These are phyloP conservation scores for Hypoxylon trugodes DNA, from an alignment of 495 filamentous ascomycete genomes.

Conservation along the genomic window DNA sequence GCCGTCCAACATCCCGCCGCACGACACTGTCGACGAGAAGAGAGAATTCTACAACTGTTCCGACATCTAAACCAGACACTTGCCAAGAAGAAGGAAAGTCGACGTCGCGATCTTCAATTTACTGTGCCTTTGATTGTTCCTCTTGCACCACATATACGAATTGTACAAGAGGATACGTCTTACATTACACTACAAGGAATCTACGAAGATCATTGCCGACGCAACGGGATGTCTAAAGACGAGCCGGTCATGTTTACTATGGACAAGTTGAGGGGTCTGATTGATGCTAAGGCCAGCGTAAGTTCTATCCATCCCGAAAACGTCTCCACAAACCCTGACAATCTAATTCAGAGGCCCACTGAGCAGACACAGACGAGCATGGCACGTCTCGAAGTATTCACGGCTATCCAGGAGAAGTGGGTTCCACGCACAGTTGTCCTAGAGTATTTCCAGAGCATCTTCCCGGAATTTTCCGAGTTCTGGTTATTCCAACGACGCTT, in stretches of 20 bases:
- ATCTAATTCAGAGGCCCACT: conserved; percentile 59
- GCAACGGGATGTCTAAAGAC: conserved; percentile 86
- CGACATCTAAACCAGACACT: conserved; percentile 93
- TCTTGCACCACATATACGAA: conserved; percentile 87
- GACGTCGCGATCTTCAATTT: conserved; percentile 93
- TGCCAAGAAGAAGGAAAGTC: conserved; percentile 89
- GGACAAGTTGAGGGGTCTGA: conserved; percentile 82
- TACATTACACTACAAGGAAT: conserved; percentile 94
- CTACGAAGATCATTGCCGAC: conserved; percentile 93
- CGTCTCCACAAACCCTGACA: conserved; percentile 10
- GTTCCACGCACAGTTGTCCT: conserved; percentile 81
- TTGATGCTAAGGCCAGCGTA: conserved; percentile 72
- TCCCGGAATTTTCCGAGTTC: conserved; percentile 91
- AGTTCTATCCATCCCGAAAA: conserved; percentile 32
- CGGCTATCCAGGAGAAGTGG: conserved; percentile 89
- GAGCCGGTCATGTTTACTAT: conserved; percentile 94
- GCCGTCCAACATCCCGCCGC: conserved; percentile 95
- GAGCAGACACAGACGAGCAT: conserved; percentile 74
- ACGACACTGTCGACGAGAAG: conserved; percentile 89
- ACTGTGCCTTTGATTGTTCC: conserved; percentile 95
- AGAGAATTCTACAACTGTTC: conserved; percentile 96
- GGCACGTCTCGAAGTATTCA: conserved; percentile 83
- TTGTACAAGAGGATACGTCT: conserved; percentile 93
- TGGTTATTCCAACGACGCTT: conserved; percentile 98
- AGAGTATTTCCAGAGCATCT: conserved; percentile 88